phyloP scores from a whole-genome alignment of 192 early-diverging fungal genomes.

The Coemansia sp. region DNA sequence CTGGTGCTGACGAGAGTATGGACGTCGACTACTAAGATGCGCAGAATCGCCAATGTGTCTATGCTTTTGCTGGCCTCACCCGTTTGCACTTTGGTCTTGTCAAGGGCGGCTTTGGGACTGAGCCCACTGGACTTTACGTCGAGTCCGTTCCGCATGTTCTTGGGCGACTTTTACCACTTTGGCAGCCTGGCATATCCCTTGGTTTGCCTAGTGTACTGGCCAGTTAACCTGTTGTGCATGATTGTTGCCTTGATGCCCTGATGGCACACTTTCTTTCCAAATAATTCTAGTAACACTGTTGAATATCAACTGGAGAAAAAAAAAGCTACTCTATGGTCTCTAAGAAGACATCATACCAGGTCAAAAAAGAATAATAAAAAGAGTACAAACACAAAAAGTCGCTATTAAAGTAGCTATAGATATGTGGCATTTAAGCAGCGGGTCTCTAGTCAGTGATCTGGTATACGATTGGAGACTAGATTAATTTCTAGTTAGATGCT shows the following conservation, averaged over 20 bases:
- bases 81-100: slow-evolving; percentile 59
- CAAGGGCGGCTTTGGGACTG: slow-evolving; percentile 48
- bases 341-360: no score
- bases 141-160: slow-evolving; percentile 56
- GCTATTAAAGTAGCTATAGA: no score
- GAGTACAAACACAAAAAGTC: no score
- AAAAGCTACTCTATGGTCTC: no score
- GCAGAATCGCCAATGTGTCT: slow-evolving; percentile 8
- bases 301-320: no score
- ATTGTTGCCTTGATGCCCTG: slow-evolving; percentile 42
- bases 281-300: neutral
- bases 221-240: slow-evolving; percentile 56
- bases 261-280: neutral
- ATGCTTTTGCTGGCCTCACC: slow-evolving; percentile 58
- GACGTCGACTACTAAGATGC: slow-evolving; percentile 7
- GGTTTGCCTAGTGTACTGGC: slow-evolving; percentile 75
- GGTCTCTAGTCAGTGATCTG: no score
- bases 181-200: slow-evolving; percentile 66
- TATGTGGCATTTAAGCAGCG: no score
- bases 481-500: no score
- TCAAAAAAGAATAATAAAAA: no score
- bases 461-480: no score
- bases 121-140: slow-evolving; percentile 42
- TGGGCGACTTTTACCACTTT: slow-evolving; percentile 67
- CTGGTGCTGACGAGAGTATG: slow-evolving; percentile 61